These are phyloP conservation scores for Ophiostoma sp. DNA, from an alignment of 2,329 filamentous ascomycete genomes.

Conservation along the genomic window DNA sequence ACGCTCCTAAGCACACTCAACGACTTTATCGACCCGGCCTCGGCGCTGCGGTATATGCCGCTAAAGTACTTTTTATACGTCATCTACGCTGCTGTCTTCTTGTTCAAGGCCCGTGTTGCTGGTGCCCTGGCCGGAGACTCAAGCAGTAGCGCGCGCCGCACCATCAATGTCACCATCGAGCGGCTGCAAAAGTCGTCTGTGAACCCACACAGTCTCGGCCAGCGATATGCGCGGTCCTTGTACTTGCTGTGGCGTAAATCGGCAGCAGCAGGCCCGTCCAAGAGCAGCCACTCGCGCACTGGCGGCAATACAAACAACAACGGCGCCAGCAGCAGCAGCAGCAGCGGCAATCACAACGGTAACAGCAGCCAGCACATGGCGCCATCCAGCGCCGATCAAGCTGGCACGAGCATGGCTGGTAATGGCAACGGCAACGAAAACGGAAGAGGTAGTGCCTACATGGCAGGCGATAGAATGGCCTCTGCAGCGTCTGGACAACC, in stretches of 20 bases:
- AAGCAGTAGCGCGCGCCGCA: slow-evolving; percentile 50
- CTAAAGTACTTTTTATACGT: slow-evolving; percentile 57
- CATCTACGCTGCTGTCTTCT: slow-evolving; percentile 60
- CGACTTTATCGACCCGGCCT: slow-evolving; percentile 53
- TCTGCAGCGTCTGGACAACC: neutral
- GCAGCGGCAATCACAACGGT: neutral
- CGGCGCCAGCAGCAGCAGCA: neutral
- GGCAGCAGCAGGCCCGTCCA: neutral
- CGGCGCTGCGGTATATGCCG: slow-evolving; percentile 58
- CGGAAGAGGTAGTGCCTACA: neutral
- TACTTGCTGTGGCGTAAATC: slow-evolving; percentile 53
- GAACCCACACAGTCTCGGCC: slow-evolving; percentile 55
- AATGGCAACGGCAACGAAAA: neutral
- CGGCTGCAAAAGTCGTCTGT: slow-evolving; percentile 54
- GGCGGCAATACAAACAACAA: neutral
- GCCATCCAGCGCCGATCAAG: neutral
- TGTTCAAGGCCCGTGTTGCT: slow-evolving; percentile 59
- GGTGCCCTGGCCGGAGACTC: slow-evolving; percentile 53
- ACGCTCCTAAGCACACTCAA: slow-evolving; percentile 56
- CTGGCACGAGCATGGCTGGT: neutral
- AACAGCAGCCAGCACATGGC: neutral
- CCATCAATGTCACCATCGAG: slow-evolving; percentile 55
- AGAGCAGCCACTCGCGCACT: neutral
- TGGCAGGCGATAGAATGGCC: neutral
- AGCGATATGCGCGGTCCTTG: slow-evolving; percentile 56